A percentile compares a stretch with the other conserved stretches of the same genome.
phyloP scores from a whole-genome alignment of 306 rosid species.

The Nissolia schottii region DNA sequence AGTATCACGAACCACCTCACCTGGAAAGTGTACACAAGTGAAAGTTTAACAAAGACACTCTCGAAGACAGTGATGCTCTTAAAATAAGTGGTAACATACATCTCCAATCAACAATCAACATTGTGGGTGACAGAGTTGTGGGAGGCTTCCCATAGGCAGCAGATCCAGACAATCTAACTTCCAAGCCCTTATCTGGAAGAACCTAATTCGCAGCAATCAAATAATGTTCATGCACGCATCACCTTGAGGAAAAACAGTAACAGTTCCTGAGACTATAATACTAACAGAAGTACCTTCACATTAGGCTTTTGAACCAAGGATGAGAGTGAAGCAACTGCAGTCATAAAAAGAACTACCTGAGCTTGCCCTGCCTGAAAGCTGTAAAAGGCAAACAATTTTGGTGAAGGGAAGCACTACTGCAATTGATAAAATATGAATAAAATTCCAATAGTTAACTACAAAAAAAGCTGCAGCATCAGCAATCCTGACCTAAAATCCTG shows the following conservation, averaged over 20 bases:
- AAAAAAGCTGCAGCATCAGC: neutral
- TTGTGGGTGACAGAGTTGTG: conserved; percentile 85
- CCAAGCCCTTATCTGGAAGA: conserved; percentile 66
- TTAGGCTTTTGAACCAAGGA: conserved; percentile 70
- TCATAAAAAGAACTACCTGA: conserved; percentile 63
- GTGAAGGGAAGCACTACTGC: neutral
- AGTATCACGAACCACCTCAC: conserved; percentile 48
- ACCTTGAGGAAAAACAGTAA: neutral
- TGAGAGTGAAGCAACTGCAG: conserved; percentile 84
- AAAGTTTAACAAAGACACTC: conserved; percentile 15
- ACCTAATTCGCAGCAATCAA: conserved; percentile 42
- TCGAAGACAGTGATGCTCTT: neutral
- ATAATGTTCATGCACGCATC: conserved; percentile 19
- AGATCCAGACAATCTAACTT: conserved; percentile 68
- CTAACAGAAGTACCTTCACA: conserved; percentile 47
- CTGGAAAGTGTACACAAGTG: conserved; percentile 42
- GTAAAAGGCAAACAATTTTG: conserved; percentile 27
- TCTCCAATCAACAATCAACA: conserved; percentile 83
- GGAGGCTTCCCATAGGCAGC: conserved; percentile 70
- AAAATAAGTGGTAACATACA: conserved; percentile 53
- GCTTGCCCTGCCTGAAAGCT: conserved; percentile 70
- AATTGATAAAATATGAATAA: neutral
- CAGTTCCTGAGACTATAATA: conserved; percentile 18
- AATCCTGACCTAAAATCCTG: conserved; percentile 63
- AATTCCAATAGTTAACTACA: conserved; percentile 8